Conservation (phyloP, 2,329 filamentous ascomycete species). For the Phaeoacremonium minimum region DNA sequence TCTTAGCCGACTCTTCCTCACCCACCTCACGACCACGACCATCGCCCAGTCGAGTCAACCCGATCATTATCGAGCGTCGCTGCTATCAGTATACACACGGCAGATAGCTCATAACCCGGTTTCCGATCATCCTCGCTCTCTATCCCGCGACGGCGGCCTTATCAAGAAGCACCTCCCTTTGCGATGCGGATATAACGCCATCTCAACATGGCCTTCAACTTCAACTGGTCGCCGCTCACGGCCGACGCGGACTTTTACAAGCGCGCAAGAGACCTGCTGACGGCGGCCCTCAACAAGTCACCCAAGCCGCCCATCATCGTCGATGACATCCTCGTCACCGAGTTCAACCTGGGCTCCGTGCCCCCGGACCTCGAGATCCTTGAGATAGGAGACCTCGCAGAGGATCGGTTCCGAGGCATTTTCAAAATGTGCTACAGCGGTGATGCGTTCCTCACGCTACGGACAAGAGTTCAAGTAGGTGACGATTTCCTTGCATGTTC, state of each 20-base stretch:
- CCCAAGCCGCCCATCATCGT: slow-evolving; percentile 98
- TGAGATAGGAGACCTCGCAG: slow-evolving; percentile 94
- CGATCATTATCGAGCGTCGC: not conserved
- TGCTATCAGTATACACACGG: not conserved
- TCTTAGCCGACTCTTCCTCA: not conserved
- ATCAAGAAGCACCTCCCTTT: slow-evolving; percentile 5
- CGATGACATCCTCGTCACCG: slow-evolving; percentile 97
- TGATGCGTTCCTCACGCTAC: slow-evolving; percentile 91
- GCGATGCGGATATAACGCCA: slow-evolving; percentile 26
- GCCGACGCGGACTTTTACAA: slow-evolving; percentile 89
- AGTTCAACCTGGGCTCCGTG: slow-evolving; percentile 92
- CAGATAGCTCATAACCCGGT: not conserved
- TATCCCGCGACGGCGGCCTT: not conserved
- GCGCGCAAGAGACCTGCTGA: slow-evolving; percentile 89
- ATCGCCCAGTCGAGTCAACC: not conserved
- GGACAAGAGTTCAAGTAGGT: slow-evolving; percentile 87
- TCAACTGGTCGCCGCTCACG: slow-evolving; percentile 99
- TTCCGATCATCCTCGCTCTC: not conserved
- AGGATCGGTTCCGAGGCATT: slow-evolving; percentile 94
- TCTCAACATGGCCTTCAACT: slow-evolving; percentile 95
- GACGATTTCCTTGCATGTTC: slow-evolving; percentile 12
- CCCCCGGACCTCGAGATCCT: slow-evolving; percentile 94
- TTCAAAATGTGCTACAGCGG: slow-evolving; percentile 99
- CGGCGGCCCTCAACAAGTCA: slow-evolving; percentile 92
- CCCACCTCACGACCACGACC: not conserved